Base-by-base conservation (phyloP, 768 basidiomycete species). In the Mycena indigotica region DNA sequence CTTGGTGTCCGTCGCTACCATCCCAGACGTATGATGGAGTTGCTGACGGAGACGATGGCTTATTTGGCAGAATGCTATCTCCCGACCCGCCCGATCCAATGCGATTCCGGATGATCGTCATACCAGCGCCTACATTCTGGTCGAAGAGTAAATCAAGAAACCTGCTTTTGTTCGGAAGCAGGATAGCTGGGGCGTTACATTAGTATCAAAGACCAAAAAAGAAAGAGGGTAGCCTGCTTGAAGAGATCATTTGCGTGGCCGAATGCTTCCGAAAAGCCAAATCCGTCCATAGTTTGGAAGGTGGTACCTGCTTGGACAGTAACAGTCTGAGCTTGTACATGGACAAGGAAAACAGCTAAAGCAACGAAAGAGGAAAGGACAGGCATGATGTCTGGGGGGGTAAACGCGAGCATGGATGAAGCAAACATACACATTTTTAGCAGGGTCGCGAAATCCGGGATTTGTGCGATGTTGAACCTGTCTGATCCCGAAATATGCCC, bases 81-180 rank as follows among this genome's bases (percentile, higher is more conserved):
- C 50, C 50, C 4, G 51, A 13, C 16, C 45, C 45, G 13, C 55
- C 55, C 16, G 41, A 48, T 2, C 59, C 59, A 17, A 61, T 61
- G 23, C 59, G 59, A 26, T 61, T 61, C 5, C 59, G 59, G 12
- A 61, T 39, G 10, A 61, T 61, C 35, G 59, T 61, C 50, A 61
- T 32, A 1, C 59, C 59, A 2, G 59, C 59, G 19, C 59, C 59
- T n/a, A 29, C 29, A 35, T 29, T 61, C 32, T 50, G 12, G 51
- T 23, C 52, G 28, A 61, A 61, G 15, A 61, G 32, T 16, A 56
- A 29, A 24, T 61, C 55, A 13, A 56, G 46, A 15, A n/a, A 41
- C 59, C 45, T 56, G 51, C 8, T 52, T 52, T 48, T 61, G 59
- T 45, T 38, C 26, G 5, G 58, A 32, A 12, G 58, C 58, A 1